Evolutionary conservation across 331 rosid genomes (phyloP).

Genomic region (Erythrophleum ivorense): DNA sequence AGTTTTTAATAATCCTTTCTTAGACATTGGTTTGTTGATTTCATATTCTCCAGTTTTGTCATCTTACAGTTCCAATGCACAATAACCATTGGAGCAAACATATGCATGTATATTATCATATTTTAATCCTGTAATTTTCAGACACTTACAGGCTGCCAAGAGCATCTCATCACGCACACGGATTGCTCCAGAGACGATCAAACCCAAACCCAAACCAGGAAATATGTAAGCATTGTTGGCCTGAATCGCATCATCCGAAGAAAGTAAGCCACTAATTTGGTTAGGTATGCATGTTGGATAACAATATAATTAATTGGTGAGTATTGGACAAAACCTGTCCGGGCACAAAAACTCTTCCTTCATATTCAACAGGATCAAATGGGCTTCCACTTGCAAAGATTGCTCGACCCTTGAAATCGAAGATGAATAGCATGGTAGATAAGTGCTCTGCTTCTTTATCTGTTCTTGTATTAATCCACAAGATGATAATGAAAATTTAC

Average conservation of each 20-base stretch:
- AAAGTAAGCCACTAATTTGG: conserved; percentile 23
- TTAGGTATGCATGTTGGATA: conserved; percentile 11
- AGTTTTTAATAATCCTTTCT: neutral
- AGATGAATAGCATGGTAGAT: conserved; percentile 20
- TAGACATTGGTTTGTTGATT: neutral
- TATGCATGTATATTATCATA: conserved; percentile 10
- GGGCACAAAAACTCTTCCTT: conserved; percentile 77
- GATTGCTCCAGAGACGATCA: conserved; percentile 89
- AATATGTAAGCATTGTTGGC: conserved; percentile 96
- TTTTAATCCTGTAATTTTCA: conserved; percentile 17
- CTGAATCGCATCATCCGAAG: conserved; percentile 47
- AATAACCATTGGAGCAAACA: too few relatives aligned
- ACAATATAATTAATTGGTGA: neutral
- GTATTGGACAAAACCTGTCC: conserved; percentile 69
- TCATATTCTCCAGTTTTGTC: neutral
- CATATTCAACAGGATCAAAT: conserved; percentile 76
- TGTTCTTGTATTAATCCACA: neutral
- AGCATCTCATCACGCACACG: conserved; percentile 94
- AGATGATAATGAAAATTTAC: conserved; percentile 39
- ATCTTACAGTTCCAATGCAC: neutral
- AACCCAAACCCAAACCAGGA: conserved; percentile 89
- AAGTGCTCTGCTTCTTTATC: conserved; percentile 21
- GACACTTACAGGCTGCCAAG: conserved; percentile 88
- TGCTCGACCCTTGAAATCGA: conserved; percentile 71
- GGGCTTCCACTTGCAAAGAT: conserved; percentile 97